Conservation (phyloP, 805 yeast species). For the Brettanomyces anomalus region DNA sequence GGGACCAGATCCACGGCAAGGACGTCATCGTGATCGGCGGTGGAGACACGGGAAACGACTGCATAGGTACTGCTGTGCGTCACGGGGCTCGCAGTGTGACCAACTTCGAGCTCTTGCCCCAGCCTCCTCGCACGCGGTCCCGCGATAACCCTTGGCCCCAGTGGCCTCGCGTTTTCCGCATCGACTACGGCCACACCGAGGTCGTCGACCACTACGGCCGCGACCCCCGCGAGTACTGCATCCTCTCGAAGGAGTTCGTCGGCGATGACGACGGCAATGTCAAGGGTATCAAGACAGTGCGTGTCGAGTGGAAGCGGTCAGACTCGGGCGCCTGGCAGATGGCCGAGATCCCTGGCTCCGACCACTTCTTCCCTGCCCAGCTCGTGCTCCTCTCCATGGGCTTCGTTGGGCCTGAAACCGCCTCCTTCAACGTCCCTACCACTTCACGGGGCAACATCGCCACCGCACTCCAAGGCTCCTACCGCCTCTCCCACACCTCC, state of each 20-base stretch:
- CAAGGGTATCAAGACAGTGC: constrained; percentile 88
- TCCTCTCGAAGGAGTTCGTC: constrained; percentile 89
- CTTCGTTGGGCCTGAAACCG: constrained; percentile 91
- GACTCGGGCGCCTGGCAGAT: constrained; percentile 98
- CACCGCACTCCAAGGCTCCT: constrained; percentile 51
- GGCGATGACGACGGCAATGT: constrained; percentile 95
- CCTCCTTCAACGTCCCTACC: constrained; percentile 56
- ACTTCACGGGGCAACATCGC: constrained; percentile 81
- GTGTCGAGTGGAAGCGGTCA: constrained; percentile 97
- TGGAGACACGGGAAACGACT: constrained; percentile 99
- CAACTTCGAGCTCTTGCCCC: constrained; percentile 90
- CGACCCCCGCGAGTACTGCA: constrained; percentile 96
- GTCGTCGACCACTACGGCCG: constrained; percentile 91
- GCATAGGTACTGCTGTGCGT: constrained; percentile 94
- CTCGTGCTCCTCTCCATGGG: constrained; percentile 94
- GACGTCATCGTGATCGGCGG: constrained; percentile 96
- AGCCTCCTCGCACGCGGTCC: constrained; percentile 78
- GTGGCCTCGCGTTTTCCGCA: constrained; percentile 97
- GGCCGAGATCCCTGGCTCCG: constrained; percentile 94
- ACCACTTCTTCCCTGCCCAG: constrained; percentile 92
- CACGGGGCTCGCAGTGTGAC: constrained; percentile 93
- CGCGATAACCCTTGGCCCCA: constrained; percentile 99
- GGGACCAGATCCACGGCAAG: constrained; percentile 68
- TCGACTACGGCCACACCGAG: constrained; percentile 96
- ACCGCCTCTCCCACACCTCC: constrained; percentile 52